phyloP scores from a whole-genome alignment of 2,329 filamentous ascomycete genomes.

The Aspergillus sp. region DNA sequence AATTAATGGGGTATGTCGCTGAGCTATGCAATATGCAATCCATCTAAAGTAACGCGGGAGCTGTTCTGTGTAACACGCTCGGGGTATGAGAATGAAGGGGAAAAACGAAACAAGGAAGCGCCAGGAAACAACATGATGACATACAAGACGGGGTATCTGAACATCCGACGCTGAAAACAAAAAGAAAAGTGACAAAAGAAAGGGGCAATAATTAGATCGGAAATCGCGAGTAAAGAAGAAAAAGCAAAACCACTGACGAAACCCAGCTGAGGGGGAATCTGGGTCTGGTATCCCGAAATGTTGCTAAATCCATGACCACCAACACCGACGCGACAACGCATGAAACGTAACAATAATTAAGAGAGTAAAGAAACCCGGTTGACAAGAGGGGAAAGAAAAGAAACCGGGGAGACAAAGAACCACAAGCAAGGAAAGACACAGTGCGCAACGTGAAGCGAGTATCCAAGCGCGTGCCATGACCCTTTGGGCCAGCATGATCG shows the following conservation, averaged over 20 bases:
- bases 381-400: conserved; percentile 7
- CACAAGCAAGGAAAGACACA: conserved; percentile 5
- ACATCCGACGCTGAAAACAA: conserved; percentile 13
- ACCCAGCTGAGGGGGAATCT: conserved; percentile 1
- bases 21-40: conserved; percentile 22
- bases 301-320: background rate
- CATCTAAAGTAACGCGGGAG: conserved; percentile 20
- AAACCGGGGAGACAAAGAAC: background rate
- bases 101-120: background rate
- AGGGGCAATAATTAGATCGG: conserved; percentile 1
- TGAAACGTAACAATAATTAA: conserved; percentile 11
- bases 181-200: conserved; percentile 10
- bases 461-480: conserved; percentile 12
- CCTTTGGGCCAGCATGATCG: conserved; percentile 9
- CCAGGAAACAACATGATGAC: background rate
- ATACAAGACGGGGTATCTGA: conserved; percentile 29
- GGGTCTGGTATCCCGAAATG: conserved; percentile 17
- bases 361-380: background rate
- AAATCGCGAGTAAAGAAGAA: background rate
- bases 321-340: conserved; percentile 20
- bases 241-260: background rate
- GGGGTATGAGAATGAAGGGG: conserved; percentile 23
- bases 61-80: conserved; percentile 24
- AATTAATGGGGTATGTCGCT: conserved; percentile 23
- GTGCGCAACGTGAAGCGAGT: conserved; percentile 4